Base-by-base conservation (phyloP, 2,329 filamentous ascomycete genomes). In the Dothideomycetes sp. region DNA sequence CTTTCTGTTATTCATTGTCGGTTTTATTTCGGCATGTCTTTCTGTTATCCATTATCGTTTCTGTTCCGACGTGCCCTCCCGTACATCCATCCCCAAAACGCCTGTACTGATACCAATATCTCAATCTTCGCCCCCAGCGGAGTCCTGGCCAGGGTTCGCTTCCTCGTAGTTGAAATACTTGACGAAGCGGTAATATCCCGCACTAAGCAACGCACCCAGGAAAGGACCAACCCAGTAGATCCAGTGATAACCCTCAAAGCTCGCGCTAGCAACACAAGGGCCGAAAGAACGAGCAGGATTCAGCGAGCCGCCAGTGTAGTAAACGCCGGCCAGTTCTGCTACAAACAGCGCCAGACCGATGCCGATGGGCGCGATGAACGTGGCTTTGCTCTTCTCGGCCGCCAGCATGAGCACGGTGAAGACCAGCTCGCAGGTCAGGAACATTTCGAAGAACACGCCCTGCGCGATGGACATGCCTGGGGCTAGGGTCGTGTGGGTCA, bases 321-420 rank as follows among this genome's bases (percentile, higher is more conserved):
- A 54, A 22, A 55, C 49, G 14, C 47, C 45, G 31, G 47, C 48
- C 19, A 55, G 44, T 38, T 57, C 45, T 19, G 47, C 46, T 30
- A 48, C 39, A 17, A 49, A 51, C 8, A 51, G 35, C 3, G 53
- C 44, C 15, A 57, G 45, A 14, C 53, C 47, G 19, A 48, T 47
- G 17, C 48, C 47, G 22, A 48, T 31, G 4, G 47, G 47, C 10
- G 48, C 47, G 9, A 57, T 40, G 44, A 55, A 59, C 1, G 55
- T 58, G 17, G 40, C 49, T 42, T 57, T 57, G 15, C 47, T 47
- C 45, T 59, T 60, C 44, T 60, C 56, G 4, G 48, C 52, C 4
- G 57, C 57, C 22, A 60, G 49, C 55, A 60, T 58, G 36, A 59
- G 48, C 18, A 58, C 51, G 30, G 51, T 52, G 41, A 59, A 54